Evolutionary conservation across 352 stramenopile species (phyloP).

Genomic region (Phytophthora pistaciae): DNA sequence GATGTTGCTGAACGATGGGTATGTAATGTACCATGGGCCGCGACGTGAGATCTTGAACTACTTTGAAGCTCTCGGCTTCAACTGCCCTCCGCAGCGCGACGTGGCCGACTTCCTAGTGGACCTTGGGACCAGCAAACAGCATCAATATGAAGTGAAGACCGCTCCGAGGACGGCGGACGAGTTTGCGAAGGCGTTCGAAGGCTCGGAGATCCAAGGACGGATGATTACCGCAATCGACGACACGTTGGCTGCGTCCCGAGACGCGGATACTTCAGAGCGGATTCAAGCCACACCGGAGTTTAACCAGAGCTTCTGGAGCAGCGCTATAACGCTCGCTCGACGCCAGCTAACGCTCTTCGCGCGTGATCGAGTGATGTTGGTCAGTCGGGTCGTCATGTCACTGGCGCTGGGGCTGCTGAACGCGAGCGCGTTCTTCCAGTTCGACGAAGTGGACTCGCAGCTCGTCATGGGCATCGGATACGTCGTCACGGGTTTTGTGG

Average conservation of each 20-base stretch:
- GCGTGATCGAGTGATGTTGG: conserved; percentile 53
- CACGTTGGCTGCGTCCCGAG: neutral
- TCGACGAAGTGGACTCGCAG: conserved; percentile 55
- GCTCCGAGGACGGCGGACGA: conserved; percentile 9
- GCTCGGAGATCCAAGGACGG: conserved; percentile 14
- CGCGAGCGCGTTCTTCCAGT: conserved; percentile 64
- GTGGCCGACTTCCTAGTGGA: conserved; percentile 27
- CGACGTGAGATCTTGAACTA: conserved; percentile 32
- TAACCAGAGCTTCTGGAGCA: neutral
- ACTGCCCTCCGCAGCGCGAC: conserved; percentile 19
- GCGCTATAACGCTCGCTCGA: conserved; percentile 22
- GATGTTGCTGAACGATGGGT: conserved; percentile 49
- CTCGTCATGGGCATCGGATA: conserved; percentile 87
- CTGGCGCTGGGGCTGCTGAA: conserved; percentile 67
- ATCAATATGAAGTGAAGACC: conserved; percentile 1
- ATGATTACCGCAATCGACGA: neutral
- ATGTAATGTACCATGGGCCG: conserved; percentile 48
- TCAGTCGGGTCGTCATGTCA: conserved; percentile 54
- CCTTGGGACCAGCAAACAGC: conserved; percentile 21
- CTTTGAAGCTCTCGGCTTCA: conserved; percentile 45
- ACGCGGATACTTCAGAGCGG: neutral
- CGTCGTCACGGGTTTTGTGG: conserved; percentile 82
- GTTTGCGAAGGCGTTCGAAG: conserved; percentile 41
- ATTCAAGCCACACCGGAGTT: neutral
- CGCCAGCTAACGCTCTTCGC: conserved; percentile 75